Base-by-base conservation (phyloP, 169 alveolate species). In the Plasmodium reichenowi region DNA sequence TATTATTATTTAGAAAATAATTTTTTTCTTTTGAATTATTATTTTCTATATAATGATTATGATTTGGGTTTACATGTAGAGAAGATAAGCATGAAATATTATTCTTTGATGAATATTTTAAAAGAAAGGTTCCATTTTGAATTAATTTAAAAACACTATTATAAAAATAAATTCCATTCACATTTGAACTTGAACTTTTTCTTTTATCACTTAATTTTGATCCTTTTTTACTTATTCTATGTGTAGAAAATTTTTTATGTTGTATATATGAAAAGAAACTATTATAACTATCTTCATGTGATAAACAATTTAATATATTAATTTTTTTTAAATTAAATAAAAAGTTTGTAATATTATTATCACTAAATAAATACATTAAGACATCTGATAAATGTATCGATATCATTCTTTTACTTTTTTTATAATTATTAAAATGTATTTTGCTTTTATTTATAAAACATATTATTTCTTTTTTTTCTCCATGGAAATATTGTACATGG, bases 391-490 rank as follows among this genome's bases (percentile, higher is more conserved):
- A 3, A 8, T 78, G 89, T 10, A 66, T 43, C 0, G 89, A 78
- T 64, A 78, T 17, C 89, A 78, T 78, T 24, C 89, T 22, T 56
- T 78, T 78, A 54, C 48, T 78, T 70, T 70, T 47, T 66, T 66
- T 78, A 59, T 78, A 47, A 78, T 78, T 66, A 78, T 78, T 78
- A 24, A 78, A 15, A 78, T 78, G 76, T 13, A 78, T 29, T 43
- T 78, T 78, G 3, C 45, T 58, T 43, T 78, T 78, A 10, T 67
- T 56, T 1, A 78, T n/a, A 32, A 78, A 78, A 24, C 43, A 10
- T 0, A 78, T 66, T 1, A 66, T 10, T 78, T 78, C 89, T 50
- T 78, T 45, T 26, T 48, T 78, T 9, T 64, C 63, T 64, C 43
- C 76, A 20, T 58, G 58, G 20, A 9, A 13, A 12, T 10, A 48